Evolutionary conservation across 2,329 filamentous ascomycete genomes (phyloP).

Genomic region (Hortaea sp.): DNA sequence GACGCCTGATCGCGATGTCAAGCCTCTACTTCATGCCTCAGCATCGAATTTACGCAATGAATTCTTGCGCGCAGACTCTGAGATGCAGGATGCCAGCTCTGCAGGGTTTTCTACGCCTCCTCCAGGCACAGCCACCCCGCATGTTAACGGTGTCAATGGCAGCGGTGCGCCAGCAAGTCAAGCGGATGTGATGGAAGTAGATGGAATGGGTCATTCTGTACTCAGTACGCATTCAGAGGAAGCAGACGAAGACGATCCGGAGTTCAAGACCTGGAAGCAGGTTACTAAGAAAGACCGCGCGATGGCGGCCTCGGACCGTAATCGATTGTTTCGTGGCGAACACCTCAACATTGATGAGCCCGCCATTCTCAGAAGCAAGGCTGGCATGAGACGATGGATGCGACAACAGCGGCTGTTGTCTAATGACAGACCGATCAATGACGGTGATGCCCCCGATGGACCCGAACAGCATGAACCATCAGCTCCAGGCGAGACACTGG

Average conservation of each 20-base stretch:
- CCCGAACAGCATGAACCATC: slow-evolving; percentile 37
- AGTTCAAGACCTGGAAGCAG: slow-evolving; percentile 98
- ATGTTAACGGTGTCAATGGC: slow-evolving; percentile 55
- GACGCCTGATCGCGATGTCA: slow-evolving; percentile 66
- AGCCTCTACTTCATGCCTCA: slow-evolving; percentile 48
- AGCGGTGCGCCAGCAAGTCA: slow-evolving; percentile 55
- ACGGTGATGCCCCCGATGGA: slow-evolving; percentile 34
- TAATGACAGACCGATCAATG: slow-evolving; percentile 40
- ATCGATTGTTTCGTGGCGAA: slow-evolving; percentile 75
- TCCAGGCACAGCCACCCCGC: slow-evolving; percentile 65
- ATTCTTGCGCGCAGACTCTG: slow-evolving; percentile 57
- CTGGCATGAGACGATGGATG: slow-evolving; percentile 81
- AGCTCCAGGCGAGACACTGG: slow-evolving; percentile 62
- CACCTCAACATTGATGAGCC: slow-evolving; percentile 80
- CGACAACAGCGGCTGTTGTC: slow-evolving; percentile 55
- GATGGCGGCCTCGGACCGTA: slow-evolving; percentile 71
- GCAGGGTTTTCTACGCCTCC: slow-evolving; percentile 75
- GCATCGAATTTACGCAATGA: slow-evolving; percentile 43
- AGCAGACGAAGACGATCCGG: slow-evolving; percentile 72
- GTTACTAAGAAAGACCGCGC: slow-evolving; percentile 95
- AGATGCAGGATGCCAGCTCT: slow-evolving; percentile 61
- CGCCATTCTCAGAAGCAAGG: slow-evolving; percentile 72
- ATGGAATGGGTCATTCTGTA: slow-evolving; percentile 57
- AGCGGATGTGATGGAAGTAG: slow-evolving; percentile 76
- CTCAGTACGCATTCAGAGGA: slow-evolving; percentile 62